phyloP scores from a whole-genome alignment of 257 asterid genomes.

The Dorcoceras hygrometricum region DNA sequence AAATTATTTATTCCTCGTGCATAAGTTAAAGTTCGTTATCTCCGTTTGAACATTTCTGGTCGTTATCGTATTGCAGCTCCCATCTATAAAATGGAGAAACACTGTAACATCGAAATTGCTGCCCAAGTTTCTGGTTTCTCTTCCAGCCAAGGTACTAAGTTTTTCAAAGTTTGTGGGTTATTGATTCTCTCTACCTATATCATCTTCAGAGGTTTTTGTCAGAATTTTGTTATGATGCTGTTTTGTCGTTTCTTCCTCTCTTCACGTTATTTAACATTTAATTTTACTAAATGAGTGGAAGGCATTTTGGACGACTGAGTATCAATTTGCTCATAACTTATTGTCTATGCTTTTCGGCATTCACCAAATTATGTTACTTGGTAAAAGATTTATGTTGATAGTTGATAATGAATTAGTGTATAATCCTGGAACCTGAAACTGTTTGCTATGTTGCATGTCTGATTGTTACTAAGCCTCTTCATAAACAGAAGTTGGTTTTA shows the following conservation, averaged over 20 bases:
- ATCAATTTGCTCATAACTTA: not conserved
- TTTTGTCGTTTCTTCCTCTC: conserved; percentile 2
- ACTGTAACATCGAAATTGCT: conserved; percentile 89
- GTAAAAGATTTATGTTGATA: too few relatives aligned
- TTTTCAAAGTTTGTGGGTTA: conserved; percentile 21
- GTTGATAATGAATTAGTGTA: not conserved
- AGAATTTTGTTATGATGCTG: not conserved
- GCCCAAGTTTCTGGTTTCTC: conserved; percentile 83
- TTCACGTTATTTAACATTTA: conserved; percentile 13
- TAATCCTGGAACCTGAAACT: not conserved
- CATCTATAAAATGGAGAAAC: conserved; percentile 92
- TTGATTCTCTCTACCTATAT: conserved; percentile 13
- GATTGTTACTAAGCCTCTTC: not conserved
- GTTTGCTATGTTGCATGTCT: not conserved
- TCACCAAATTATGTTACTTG: not conserved
- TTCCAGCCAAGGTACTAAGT: conserved; percentile 61
- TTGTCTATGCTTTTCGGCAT: not conserved
- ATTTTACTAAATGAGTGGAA: not conserved
- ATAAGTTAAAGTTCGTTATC: conserved; percentile 20
- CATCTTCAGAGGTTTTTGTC: conserved; percentile 11
- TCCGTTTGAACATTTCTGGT: conserved; percentile 28
- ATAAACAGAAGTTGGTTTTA: not conserved
- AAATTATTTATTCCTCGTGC: conserved; percentile 13
- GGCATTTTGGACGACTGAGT: not conserved
- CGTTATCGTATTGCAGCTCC: conserved; percentile 64